phyloP scores from a whole-genome alignment of 805 yeast genomes.

The Zygosaccharomyces bisporus region DNA sequence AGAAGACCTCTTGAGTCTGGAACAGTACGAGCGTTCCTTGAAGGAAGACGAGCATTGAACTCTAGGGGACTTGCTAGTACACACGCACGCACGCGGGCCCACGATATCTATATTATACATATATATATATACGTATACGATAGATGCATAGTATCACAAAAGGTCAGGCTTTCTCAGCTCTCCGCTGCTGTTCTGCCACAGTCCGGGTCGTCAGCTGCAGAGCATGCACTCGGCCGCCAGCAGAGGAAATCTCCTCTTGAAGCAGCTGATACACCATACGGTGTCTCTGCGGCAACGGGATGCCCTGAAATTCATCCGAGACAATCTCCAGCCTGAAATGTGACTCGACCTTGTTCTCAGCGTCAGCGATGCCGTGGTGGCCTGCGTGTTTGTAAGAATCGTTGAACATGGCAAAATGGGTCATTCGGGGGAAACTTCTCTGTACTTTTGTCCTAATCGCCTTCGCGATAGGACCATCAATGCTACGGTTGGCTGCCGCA shows the following conservation, averaged over 20 bases:
- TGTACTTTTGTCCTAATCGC: conserved; percentile 45
- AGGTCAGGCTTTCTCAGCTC: conserved; percentile 1
- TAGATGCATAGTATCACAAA: background rate
- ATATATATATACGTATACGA: background rate
- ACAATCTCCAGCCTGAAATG: conserved; percentile 77
- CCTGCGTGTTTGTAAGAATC: conserved; percentile 88
- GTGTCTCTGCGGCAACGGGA: conserved; percentile 70
- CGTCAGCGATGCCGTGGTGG: conserved; percentile 77
- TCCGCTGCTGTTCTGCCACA: conserved; percentile 45
- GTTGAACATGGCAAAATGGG: conserved; percentile 53
- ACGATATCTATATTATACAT: conserved; percentile 1
- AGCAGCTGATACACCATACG: conserved; percentile 65
- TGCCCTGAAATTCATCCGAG: conserved; percentile 62
- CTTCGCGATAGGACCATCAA: conserved; percentile 45
- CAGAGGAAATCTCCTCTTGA: conserved; percentile 56
- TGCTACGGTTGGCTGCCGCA: conserved; percentile 19
- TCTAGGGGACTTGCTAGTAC: too few relatives aligned
- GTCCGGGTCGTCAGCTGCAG: conserved; percentile 82
- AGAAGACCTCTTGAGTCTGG: conserved; percentile 51
- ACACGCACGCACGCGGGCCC: too few relatives aligned
- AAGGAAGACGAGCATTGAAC: conserved; percentile 45
- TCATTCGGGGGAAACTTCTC: conserved; percentile 39
- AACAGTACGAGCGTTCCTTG: conserved; percentile 54
- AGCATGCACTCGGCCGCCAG: conserved; percentile 75
- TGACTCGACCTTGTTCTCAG: conserved; percentile 67